Base-by-base conservation (phyloP, 176 grass and related monocot genomes). In the Hordeum marinum region DNA sequence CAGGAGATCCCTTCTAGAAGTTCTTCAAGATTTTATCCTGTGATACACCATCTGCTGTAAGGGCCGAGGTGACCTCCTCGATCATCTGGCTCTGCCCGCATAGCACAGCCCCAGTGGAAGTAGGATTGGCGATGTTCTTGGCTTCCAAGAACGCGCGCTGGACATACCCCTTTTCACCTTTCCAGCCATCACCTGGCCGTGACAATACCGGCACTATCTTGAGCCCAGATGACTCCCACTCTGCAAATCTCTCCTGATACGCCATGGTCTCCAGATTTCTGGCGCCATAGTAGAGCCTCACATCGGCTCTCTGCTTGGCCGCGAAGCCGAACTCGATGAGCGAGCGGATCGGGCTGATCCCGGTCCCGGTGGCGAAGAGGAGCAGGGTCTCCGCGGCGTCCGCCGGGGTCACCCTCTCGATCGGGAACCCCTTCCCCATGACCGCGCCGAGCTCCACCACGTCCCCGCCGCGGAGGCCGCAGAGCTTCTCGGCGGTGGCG, bases 231-330 rank as follows among this genome's bases (percentile, higher is more conserved):
- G 80, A 92, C 43, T 85, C 94, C 94, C 92, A 97, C 55, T 92
- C 80, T 59, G 87, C 68, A 82, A 97, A 94, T 36, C 75, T 90
- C 45, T 94, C 94, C 94, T 90, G 89, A 66, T 87, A 90, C 42
- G 96, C 89, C 96, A 95, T 95, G 21, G 78, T 90, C 41, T 92
- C 77, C 34, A 98, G 87, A 79, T 83, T 98, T 72, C 89, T 98
- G 34, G 86, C 87, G 11, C 96, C 96, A 32, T 95, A 98, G 80
- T 98, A 98, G 90, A 98, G 93, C 71, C 96, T 89, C 88, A 98
- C 90, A 35, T 98, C 85, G 25, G 88, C 81, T 78, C 92, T 92
- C 92, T 92, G 86, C 87, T 84, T 85, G 62, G 80, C 85, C 87
- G 76, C 83, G 52, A 95, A 92, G 81, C 88, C 91, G 14, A 89